Evolutionary conservation across 2,329 filamentous ascomycete species (phyloP).

Genomic region (Chalaropsis ovoidea): DNA sequence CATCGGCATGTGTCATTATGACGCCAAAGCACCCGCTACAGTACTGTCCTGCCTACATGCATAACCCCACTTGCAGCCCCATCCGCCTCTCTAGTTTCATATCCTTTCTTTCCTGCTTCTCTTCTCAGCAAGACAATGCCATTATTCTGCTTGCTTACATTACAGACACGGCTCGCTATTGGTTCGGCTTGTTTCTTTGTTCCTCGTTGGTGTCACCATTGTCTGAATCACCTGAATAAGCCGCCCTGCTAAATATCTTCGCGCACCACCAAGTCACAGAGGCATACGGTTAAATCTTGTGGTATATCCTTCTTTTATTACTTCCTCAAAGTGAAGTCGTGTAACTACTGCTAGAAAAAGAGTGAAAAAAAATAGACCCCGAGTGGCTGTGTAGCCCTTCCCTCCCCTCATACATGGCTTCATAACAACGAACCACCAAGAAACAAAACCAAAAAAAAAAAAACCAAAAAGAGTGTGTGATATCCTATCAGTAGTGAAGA

Average conservation of each 20-base stretch:
- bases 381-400: slow-evolving; percentile 5
- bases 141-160: not conserved
- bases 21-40: not conserved
- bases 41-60: not conserved
- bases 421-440: not conserved
- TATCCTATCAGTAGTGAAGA: slow-evolving; percentile 10
- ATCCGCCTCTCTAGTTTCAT: not conserved
- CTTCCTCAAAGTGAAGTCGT: not conserved
- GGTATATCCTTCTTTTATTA: not conserved
- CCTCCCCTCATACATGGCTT: not conserved
- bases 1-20: not conserved
- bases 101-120: not conserved
- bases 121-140: not conserved
- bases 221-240: too few relatives aligned
- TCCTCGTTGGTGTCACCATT: not conserved
- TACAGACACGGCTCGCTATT: not conserved
- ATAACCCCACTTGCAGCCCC: not conserved
- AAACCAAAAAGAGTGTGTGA: not conserved
- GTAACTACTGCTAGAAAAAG: not conserved
- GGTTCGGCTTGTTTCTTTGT: not conserved
- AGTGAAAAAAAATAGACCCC: slow-evolving; percentile 10
- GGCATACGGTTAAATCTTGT: not conserved
- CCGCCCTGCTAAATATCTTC: not conserved
- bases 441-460: not conserved
- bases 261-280: not conserved